Evolutionary conservation across 495 filamentous ascomycete genomes (phyloP).

Genomic region (Hyphodiscus hymeniophilus): DNA sequence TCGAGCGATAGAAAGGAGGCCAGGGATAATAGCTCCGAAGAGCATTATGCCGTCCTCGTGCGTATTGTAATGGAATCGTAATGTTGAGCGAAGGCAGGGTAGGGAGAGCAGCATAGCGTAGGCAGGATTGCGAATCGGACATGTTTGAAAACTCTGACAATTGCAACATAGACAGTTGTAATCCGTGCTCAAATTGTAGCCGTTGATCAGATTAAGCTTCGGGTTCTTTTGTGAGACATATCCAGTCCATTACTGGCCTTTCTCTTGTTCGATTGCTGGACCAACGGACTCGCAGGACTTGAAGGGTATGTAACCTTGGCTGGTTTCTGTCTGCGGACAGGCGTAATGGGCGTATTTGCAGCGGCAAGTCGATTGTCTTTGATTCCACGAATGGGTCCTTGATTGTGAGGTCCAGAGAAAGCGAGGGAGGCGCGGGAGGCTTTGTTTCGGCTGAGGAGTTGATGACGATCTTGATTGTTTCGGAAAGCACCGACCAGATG

Average conservation of each 20-base stretch:
- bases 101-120: too few relatives aligned
- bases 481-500: slow-evolving; percentile 72
- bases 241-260: slow-evolving; percentile 32
- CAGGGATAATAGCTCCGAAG: slow-evolving; percentile 21
- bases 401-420: slow-evolving; percentile 42
- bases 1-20: slow-evolving; percentile 8
- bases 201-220: slow-evolving; percentile 25
- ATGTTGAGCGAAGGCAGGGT: too few relatives aligned
- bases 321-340: slow-evolving; percentile 40
- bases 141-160: background rate
- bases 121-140: too few relatives aligned
- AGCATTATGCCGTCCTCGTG: slow-evolving; percentile 23
- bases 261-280: slow-evolving; percentile 36
- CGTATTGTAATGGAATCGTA: slow-evolving; percentile 8
- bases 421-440: slow-evolving; percentile 40
- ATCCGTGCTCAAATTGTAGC: too few relatives aligned
- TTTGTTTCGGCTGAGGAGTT: slow-evolving; percentile 53
- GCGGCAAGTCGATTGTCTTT: slow-evolving; percentile 46
- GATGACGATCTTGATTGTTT: slow-evolving; percentile 65
- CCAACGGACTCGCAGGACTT: slow-evolving; percentile 30
- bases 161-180: too few relatives aligned
- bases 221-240: slow-evolving; percentile 40
- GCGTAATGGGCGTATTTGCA: slow-evolving; percentile 46
- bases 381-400: slow-evolving; percentile 43
- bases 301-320: slow-evolving; percentile 19